Conservation (phyloP, 2,329 filamentous ascomycete species). For the Dendrostoma leiphaemia region DNA sequence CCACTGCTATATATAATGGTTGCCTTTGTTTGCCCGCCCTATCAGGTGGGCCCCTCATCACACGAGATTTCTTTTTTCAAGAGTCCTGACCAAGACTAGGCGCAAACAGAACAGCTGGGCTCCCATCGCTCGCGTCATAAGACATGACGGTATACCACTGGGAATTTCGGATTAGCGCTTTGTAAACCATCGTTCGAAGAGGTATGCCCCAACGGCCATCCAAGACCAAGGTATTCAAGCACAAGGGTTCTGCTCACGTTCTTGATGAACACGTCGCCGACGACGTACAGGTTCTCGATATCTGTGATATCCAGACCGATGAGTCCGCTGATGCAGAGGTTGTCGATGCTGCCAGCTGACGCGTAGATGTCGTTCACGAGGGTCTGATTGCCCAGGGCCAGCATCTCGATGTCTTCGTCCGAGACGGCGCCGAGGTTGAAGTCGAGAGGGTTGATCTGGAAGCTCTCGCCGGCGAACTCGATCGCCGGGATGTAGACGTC, state of each 20-base stretch:
- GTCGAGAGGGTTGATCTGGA: slow-evolving; percentile 12
- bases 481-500: slow-evolving; percentile 2
- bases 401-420: slow-evolving; percentile 1
- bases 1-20: background rate
- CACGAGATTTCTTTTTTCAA: background rate
- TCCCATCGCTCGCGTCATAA: slow-evolving; percentile 4
- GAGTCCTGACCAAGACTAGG: slow-evolving; percentile 3
- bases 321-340: slow-evolving; percentile 2
- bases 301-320: slow-evolving; percentile 2
- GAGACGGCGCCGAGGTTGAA: slow-evolving; percentile 10
- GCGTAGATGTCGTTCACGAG: background rate
- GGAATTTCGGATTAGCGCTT: background rate
- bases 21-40: background rate
- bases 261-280: slow-evolving; percentile 11
- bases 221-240: too few relatives aligned
- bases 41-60: background rate
- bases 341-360: background rate
- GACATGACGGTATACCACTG: slow-evolving; percentile 11
- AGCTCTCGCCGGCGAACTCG: slow-evolving; percentile 7
- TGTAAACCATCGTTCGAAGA: too few relatives aligned
- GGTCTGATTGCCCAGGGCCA: slow-evolving; percentile 10
- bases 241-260: background rate
- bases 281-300: slow-evolving; percentile 7
- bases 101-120: slow-evolving; percentile 6
- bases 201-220: too few relatives aligned